Percentiles rank a stretch among this genome's conserved stretches.
These are phyloP conservation scores for Pseudoturritis turrita DNA, from an alignment of 345 rosid genomes.

Conservation along the genomic window DNA sequence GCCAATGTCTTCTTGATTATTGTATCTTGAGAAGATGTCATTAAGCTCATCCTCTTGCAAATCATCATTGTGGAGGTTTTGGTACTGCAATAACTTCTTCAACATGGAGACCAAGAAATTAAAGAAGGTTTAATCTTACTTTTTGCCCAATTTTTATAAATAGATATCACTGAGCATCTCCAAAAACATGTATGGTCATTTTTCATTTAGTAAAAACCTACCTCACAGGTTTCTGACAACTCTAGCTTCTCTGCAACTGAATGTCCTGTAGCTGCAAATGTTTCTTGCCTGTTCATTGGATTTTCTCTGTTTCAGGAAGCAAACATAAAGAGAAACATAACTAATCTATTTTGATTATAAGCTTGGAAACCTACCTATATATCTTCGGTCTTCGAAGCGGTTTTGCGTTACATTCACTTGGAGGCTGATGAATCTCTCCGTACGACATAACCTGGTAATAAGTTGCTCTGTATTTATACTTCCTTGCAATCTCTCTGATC, in stretches of 20 bases:
- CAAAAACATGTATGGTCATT: not conserved
- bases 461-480: constrained; percentile 67
- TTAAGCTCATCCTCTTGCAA: constrained; percentile 23
- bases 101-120: constrained; percentile 3
- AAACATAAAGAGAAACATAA: not conserved
- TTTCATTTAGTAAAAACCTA: not conserved
- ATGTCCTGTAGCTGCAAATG: not conserved
- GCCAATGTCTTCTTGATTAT: constrained; percentile 27
- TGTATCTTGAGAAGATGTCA: constrained; percentile 22
- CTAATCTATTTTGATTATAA: not conserved
- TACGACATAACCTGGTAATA: constrained; percentile 62
- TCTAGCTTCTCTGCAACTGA: constrained; percentile 22
- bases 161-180: not conserved
- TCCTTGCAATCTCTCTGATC: constrained; percentile 46
- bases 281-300: constrained; percentile 9
- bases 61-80: constrained; percentile 44
- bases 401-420: constrained; percentile 19
- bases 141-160: not conserved
- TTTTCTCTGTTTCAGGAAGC: not conserved
- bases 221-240: constrained; percentile 25
- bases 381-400: not conserved
- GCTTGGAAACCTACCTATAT: constrained; percentile 10
- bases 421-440: constrained; percentile 40
- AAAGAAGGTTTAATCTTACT: not conserved
- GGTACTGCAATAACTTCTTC: constrained; percentile 34